phyloP scores from a whole-genome alignment of 202 grass and related monocot genomes.

The Panicum hallii region DNA sequence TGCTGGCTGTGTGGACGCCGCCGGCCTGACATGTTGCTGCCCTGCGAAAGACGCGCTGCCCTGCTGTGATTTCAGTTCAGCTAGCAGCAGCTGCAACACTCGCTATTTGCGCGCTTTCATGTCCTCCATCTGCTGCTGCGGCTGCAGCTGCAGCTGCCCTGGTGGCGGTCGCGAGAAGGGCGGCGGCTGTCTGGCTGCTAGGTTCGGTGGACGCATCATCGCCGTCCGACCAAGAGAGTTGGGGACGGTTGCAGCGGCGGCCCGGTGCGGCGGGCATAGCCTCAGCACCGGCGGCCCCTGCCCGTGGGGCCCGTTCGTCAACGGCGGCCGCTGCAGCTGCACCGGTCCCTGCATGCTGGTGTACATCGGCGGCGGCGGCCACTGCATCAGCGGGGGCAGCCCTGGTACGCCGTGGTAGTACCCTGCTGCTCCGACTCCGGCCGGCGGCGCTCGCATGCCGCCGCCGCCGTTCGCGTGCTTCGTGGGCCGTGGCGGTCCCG shows the following conservation, averaged over 20 bases:
- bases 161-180: not conserved
- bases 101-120: not conserved
- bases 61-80: not conserved
- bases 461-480: not conserved
- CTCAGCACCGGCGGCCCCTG: not conserved
- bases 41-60: not conserved
- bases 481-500: not conserved
- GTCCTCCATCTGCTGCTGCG: not conserved
- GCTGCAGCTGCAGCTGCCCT: too few species aligned
- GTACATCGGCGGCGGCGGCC: not conserved
- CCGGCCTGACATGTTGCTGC: not conserved
- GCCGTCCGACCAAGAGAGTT: not conserved
- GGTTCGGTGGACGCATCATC: not conserved
- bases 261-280: not conserved
- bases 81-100: not conserved
- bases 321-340: not conserved
- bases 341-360: constrained; percentile 22
- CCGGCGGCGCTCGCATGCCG: constrained; percentile 18
- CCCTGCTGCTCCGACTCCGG: not conserved
- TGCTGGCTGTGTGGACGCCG: not conserved
- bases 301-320: not conserved
- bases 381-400: not conserved
- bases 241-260: not conserved
- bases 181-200: not conserved
- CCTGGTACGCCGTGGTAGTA: not conserved